Evolutionary conservation across 176 grass and related monocot genomes (phyloP), one percentile per base, ranked within the genome.

Genomic region (Carex littledalei): DNA sequence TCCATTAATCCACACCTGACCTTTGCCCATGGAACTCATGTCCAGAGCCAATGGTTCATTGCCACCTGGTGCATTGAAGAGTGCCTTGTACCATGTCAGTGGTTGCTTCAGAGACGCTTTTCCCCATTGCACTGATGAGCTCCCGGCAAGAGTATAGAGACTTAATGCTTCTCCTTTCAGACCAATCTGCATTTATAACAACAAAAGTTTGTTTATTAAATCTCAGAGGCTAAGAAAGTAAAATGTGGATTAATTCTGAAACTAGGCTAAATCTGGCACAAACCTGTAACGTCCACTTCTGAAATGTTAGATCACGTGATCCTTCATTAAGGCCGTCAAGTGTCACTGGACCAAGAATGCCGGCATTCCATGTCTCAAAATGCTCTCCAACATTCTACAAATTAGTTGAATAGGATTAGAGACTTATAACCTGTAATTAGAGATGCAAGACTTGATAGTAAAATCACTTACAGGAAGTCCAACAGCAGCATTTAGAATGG

Each of bases 321-420:
- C 93, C 96, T 85, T 95, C 91, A 87, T 99, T 87, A 71, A 99
- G 86, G 32, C 93, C 96, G 82, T 91, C 47, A 53, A 99, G 79
- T 31, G 73, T 92, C 13, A 99, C 96, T 34, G 96, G 96, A 76
- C 96, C 96, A 22, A 99, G 91, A 87, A 99, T 84, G 60, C 96
- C 96, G 67, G 91, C 90, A 91, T 99, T 99, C 96, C 93, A 95
- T 68, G 91, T 94, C 85, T 95, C 96, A 21, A 99, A 99, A 92
- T 95, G 96, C 72, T 99, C 96, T 69, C 96, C 96, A n/a, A 95
- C 81, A 69, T 99, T 95, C 96, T 99, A 88, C 17, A 68, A 54
- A 53, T 18, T 16, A 70, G 54, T 72, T 45, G 39, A 47, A 26
- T 5, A 76, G 21, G 11, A 76, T 76, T 16, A 62, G 52, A 39